These are phyloP conservation scores for Fistulina hepatica DNA, from an alignment of 1,284 basidiomycete genomes.

Conservation along the genomic window DNA sequence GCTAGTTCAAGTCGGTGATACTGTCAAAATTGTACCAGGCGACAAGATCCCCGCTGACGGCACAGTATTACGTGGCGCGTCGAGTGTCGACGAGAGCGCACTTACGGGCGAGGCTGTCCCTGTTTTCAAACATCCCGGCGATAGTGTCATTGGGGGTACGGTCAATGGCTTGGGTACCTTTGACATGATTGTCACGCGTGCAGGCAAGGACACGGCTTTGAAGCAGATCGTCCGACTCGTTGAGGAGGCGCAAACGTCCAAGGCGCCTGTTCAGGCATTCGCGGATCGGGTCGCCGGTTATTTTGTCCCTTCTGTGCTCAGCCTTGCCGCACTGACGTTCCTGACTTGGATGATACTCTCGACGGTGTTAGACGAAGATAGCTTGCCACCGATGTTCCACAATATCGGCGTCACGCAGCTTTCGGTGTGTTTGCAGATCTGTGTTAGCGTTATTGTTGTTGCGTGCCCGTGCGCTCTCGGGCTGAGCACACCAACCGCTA, in stretches of 20 bases:
- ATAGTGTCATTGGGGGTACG: constrained; percentile 89
- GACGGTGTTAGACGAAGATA: constrained; percentile 43
- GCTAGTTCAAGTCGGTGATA: constrained; percentile 90
- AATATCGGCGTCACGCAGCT: constrained; percentile 76
- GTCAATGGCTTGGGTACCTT: constrained; percentile 94
- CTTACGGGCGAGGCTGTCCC: constrained; percentile 96
- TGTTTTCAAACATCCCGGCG: constrained; percentile 73
- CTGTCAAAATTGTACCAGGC: constrained; percentile 89
- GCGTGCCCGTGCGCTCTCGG: constrained; percentile 98
- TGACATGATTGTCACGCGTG: constrained; percentile 90
- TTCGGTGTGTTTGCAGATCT: constrained; percentile 92
- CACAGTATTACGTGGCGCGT: constrained; percentile 75
- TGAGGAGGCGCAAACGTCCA: constrained; percentile 95
- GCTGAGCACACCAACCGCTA: constrained; percentile 92
- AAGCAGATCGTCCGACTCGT: constrained; percentile 96
- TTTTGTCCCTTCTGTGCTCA: constrained; percentile 90
- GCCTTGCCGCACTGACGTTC: constrained; percentile 77
- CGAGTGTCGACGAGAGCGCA: constrained; percentile 91
- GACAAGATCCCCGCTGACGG: constrained; percentile 97
- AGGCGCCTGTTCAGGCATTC: constrained; percentile 97
- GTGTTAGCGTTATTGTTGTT: constrained; percentile 96
- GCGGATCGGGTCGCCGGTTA: constrained; percentile 91
- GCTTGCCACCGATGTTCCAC: constrained; percentile 78
- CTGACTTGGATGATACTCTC: constrained; percentile 77
- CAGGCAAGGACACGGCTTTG: constrained; percentile 92